Evolutionary conservation across 345 rosid genomes (phyloP).

Genomic region (Limnanthes douglasii): DNA sequence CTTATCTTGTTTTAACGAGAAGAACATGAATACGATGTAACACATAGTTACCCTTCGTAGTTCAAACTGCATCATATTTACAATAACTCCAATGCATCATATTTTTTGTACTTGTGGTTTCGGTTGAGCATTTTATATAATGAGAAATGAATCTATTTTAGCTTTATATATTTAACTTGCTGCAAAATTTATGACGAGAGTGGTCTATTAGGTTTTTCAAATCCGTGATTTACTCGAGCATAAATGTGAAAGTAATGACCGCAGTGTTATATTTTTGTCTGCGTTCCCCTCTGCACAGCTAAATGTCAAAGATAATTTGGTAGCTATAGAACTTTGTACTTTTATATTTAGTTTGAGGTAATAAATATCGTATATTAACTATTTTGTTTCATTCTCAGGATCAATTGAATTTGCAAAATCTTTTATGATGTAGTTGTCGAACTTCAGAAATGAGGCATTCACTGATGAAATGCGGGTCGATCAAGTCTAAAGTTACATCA

Average conservation of each 20-base stretch:
- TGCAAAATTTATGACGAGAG: neutral
- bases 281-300: constrained; percentile 66
- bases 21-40: too few species aligned
- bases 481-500: constrained; percentile 26
- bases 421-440: constrained; percentile 58
- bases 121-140: too few species aligned
- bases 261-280: constrained; percentile 56
- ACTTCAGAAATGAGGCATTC: constrained; percentile 39
- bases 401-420: constrained; percentile 76
- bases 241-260: constrained; percentile 44
- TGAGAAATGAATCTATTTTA: neutral
- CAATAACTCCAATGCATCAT: too few species aligned
- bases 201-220: constrained; percentile 51
- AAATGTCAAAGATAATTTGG: too few species aligned
- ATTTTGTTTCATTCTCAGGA: constrained; percentile 28
- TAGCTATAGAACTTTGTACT: too few species aligned
- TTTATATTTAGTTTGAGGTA: too few species aligned
- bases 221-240: constrained; percentile 83
- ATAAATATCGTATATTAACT: constrained; percentile 6
- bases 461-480: constrained; percentile 8
- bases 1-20: too few species aligned
- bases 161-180: neutral
- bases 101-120: too few species aligned
- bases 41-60: too few species aligned
- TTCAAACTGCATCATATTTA: too few species aligned